phyloP scores from a whole-genome alignment of 2,329 filamentous ascomycete genomes.

The Talaromyces sp. region DNA sequence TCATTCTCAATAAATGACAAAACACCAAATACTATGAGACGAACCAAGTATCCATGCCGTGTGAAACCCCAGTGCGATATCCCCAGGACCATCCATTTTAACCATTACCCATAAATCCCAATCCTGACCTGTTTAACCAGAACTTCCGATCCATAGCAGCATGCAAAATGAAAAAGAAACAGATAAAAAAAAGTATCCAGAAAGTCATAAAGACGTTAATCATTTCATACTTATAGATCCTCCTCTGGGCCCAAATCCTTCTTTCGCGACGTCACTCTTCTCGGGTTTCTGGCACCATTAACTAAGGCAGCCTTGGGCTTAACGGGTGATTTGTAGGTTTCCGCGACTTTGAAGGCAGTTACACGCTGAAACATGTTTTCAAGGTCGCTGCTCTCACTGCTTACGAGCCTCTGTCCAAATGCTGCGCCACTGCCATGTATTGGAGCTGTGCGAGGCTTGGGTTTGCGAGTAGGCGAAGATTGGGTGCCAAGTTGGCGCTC shows the following conservation, averaged over 20 bases:
- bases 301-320: constrained; percentile 8
- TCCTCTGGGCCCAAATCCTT: constrained; percentile 44
- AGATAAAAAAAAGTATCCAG: neutral
- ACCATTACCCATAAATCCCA: neutral
- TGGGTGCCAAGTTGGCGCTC: constrained; percentile 60
- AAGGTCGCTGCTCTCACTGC: constrained; percentile 35
- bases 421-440: constrained; percentile 17
- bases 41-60: neutral
- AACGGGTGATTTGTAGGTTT: constrained; percentile 27
- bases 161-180: neutral
- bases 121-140: neutral
- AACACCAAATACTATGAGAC: neutral
- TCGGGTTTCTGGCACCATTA: constrained; percentile 27
- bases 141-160: too few relatives aligned
- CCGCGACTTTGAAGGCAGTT: constrained; percentile 35
- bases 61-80: neutral
- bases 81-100: neutral
- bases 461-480: constrained; percentile 60
- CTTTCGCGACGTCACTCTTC: constrained; percentile 44
- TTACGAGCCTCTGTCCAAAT: constrained; percentile 26
- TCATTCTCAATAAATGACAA: neutral
- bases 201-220: neutral
- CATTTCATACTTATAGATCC: constrained; percentile 23
- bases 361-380: constrained; percentile 37
- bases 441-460: constrained; percentile 21